phyloP scores from a whole-genome alignment of 352 stramenopile species.

The Peronosclerospora sorghi region DNA sequence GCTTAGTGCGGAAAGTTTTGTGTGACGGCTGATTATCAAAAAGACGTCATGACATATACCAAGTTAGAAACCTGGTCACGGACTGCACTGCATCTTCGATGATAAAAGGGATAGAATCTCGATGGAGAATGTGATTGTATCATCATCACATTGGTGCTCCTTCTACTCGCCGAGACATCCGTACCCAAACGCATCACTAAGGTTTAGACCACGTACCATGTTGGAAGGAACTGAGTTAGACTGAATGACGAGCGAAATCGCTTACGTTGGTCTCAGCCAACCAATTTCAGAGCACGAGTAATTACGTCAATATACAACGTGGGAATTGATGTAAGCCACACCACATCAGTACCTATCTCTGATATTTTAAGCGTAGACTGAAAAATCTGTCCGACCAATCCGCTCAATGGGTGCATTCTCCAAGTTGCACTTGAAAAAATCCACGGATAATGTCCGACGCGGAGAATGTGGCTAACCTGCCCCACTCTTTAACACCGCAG shows the following conservation, averaged over 20 bases:
- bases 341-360: no score
- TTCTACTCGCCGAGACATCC: not conserved
- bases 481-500: not conserved
- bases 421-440: no score
- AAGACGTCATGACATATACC: no score
- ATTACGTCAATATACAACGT: slow-evolving; percentile 4
- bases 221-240: slow-evolving; percentile 33
- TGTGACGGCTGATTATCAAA: slow-evolving; percentile 88
- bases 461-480: not conserved
- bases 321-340: slow-evolving; percentile 2
- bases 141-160: no score
- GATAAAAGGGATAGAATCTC: no score
- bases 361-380: no score
- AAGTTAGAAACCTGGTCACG: no score
- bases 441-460: not conserved
- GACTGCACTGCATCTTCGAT: no score
- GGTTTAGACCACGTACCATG: slow-evolving; percentile 20
- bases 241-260: no score
- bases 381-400: no score
- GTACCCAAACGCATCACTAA: not conserved
- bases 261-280: slow-evolving; percentile 18
- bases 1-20: slow-evolving; percentile 99
- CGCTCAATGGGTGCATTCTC: no score
- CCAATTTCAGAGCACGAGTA: slow-evolving; percentile 9
- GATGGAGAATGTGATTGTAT: no score